phyloP scores from a whole-genome alignment of 2,329 filamentous ascomycete genomes.

The Parasarocladium wereldwijsianum region DNA sequence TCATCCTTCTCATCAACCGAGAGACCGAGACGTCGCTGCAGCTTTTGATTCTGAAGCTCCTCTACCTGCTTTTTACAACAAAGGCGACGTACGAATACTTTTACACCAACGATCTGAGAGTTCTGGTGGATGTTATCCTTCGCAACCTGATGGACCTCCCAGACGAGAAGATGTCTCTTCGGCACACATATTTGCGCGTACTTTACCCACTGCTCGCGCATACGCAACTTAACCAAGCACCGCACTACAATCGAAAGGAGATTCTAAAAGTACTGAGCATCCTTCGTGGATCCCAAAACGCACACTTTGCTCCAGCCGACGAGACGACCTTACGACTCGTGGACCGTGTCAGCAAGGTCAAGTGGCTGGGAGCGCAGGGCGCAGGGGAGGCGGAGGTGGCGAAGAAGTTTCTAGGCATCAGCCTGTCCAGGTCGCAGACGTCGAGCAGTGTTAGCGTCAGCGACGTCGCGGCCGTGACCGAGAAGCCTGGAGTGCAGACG shows the following conservation, averaged over 20 bases:
- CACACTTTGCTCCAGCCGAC: constrained; percentile 68
- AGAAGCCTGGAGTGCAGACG: constrained; percentile 71
- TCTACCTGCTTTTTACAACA: constrained; percentile 92
- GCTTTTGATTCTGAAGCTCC: constrained; percentile 85
- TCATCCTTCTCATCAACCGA: constrained; percentile 86
- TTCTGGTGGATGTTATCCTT: constrained; percentile 89
- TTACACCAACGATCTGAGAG: constrained; percentile 91
- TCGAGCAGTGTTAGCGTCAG: constrained; percentile 62
- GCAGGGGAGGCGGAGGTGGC: constrained; percentile 31
- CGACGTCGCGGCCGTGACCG: constrained; percentile 65
- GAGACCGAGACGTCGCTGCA: constrained; percentile 91
- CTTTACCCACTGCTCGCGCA: constrained; percentile 81
- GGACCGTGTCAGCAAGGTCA: constrained; percentile 56
- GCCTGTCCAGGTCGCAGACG: constrained; percentile 47
- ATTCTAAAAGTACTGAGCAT: constrained; percentile 62
- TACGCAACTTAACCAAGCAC: constrained; percentile 74
- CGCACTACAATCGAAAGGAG: constrained; percentile 84
- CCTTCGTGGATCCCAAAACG: constrained; percentile 47
- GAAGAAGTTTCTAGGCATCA: constrained; percentile 54
- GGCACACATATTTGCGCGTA: constrained; percentile 90
- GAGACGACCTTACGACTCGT: constrained; percentile 68
- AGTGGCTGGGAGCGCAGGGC: constrained; percentile 41
- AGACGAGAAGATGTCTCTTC: constrained; percentile 59
- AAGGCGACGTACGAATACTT: constrained; percentile 92
- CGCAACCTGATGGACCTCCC: constrained; percentile 93